Base-by-base conservation (phyloP, 805 yeast species). In the Candida ponderosae region DNA sequence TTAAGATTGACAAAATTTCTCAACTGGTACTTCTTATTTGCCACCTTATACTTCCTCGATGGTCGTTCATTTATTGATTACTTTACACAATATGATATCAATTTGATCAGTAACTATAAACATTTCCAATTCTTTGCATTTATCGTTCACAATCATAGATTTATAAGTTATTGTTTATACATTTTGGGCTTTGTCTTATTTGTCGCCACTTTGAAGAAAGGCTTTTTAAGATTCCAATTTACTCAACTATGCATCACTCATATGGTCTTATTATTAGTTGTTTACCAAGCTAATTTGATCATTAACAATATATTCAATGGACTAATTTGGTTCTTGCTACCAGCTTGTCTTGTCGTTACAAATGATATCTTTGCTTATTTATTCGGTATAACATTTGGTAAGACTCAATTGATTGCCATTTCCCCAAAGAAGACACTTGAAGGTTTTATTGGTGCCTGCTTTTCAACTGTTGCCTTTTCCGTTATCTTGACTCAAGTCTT, bases 341-440 rank as follows among this genome's bases (percentile, higher is more conserved):
- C 98, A 6, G 88, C 86, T 43, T 81, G 93, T 2, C 69, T 90
- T 52, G 98, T 93, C 35, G 86, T 93, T 47, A 83, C 86, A 39
- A 93, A 93, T 58, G 98, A 93, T 57, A 88, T 90, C 37, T 89
- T 87, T 70, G 98, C 98, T 19, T 93, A 93, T 57, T 68, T 93
- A 34, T 93, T 97, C 64, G 98, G 98, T 33, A 93, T 93, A 47
- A 85, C 97, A 2, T 87, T 93, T 63, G 98, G 98, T 38, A 76
- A 72, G 44, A 90, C 97, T 29, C 96, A 86, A 54, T 74, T 93
- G 52, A 86, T 93, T 49, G 87, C 83, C 36, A 87, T 93, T 45
- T 86, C 96, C 11, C 98, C 98, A 40, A 93, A 93, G 62, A 93
- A 93, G 64, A 93, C 98, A 4, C 88, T 90, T 28, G 98, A 93